A percentile compares a stretch with the other conserved stretches of the same genome.
phyloP scores from a whole-genome alignment of 2,329 filamentous ascomycete genomes.

The Sporothrix variecibatus region DNA sequence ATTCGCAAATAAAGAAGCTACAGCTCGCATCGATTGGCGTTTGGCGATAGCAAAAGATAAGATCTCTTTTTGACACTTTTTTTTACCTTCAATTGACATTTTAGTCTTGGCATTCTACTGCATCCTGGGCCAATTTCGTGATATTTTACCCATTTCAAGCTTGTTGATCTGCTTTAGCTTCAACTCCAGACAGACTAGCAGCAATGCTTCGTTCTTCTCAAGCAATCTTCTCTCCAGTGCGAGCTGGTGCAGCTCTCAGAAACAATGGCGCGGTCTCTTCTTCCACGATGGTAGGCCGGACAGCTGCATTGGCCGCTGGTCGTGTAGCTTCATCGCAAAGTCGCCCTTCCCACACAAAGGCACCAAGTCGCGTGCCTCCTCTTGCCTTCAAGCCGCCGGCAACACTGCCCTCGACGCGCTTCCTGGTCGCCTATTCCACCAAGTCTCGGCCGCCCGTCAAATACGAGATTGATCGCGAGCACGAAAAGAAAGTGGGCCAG shows the following conservation, averaged over 20 bases:
- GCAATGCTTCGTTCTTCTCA: constrained; percentile 22
- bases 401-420: neutral
- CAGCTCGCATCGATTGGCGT: neutral
- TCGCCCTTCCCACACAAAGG: neutral
- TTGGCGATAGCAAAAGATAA: neutral
- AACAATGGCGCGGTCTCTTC: neutral
- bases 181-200: neutral
- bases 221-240: neutral
- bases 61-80: neutral
- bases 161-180: neutral
- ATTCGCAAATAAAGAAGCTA: constrained; percentile 14
- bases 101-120: neutral
- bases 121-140: neutral
- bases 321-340: neutral
- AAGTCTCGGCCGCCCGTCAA: constrained; percentile 13
- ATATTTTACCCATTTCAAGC: neutral
- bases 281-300: neutral
- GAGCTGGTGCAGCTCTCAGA: neutral
- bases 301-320: neutral
- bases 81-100: neutral
- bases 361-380: neutral
- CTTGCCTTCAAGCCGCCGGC: neutral
- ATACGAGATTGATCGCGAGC: constrained; percentile 52
- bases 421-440: constrained; percentile 29
- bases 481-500: constrained; percentile 56